Base-by-base conservation (phyloP, 306 rosid genomes). In the Coriaria nepalensis region DNA sequence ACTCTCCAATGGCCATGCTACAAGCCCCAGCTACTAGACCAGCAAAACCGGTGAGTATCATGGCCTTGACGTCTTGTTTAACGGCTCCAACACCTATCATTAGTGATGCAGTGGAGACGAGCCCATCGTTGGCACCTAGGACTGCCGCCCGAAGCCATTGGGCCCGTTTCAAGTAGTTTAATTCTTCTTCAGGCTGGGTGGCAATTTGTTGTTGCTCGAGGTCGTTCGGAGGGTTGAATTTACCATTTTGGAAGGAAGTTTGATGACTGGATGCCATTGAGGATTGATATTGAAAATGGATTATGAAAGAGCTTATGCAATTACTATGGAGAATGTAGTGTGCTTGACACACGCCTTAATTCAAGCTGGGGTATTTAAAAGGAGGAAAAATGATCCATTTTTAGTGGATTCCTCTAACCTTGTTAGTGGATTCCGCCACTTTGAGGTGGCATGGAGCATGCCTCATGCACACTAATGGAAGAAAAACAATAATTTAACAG, bases 1-100 rank as follows among this genome's bases (percentile, higher is more conserved):
- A 90, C 71, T 90, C 97, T 0, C 97, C 95, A 5, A 90, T 90
- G 9, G 97, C 97, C 97, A 90, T 90, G 68, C 97, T 90, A 12
- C 86, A 90, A 0, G 95, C 95, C 0, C 97, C 97, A 0, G 94
- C 97, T 0, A 90, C 90, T 1, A 90, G 69, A 2, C 95, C 95
- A 0, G 95, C 95, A 9, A 90, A 84, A 8, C 97, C 97, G 0
- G 87, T 49, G 7, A 90, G 64, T 39, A 90, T 84, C 97, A 90
- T 90, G 65, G 57, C 82, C 63, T 90, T 90, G 0, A 77, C 56
- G 51, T 84, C 95, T 14, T 84, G 80, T 38, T 73, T 81, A 0
- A 84, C 95, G 0, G 95, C 97, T 39, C 97, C 97, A 0, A 90
- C 77, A 5, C 97, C 97, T 90, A 90, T 77, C 94, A 90, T 90